A percentile compares a stretch with the other conserved stretches of the same genome.
These are phyloP conservation scores for Cenchrus americanus DNA, from an alignment of 176 grass and related monocot species.

Conservation along the genomic window DNA sequence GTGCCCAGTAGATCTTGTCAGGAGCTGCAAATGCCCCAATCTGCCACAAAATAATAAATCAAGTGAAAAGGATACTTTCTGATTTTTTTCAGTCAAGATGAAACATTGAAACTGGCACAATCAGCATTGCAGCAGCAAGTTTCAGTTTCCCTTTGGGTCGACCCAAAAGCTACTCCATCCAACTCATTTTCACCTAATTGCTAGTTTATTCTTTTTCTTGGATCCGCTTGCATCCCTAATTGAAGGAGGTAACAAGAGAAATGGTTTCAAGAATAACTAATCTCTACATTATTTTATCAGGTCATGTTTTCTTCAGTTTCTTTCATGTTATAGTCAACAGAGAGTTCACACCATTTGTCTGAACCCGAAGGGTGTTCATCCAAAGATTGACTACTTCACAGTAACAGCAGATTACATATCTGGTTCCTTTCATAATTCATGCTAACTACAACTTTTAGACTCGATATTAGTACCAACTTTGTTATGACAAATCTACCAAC, in stretches of 20 bases:
- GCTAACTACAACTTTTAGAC: neutral
- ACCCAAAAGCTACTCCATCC: neutral
- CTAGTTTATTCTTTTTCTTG: neutral
- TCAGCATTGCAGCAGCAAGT: slow-evolving; percentile 3
- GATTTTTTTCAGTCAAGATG: neutral
- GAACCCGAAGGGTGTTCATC: slow-evolving; percentile 20
- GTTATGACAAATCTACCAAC: neutral
- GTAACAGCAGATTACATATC: neutral
- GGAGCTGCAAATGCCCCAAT: slow-evolving; percentile 95
- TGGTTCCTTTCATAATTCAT: slow-evolving; percentile 16
- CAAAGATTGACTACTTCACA: slow-evolving; percentile 12
- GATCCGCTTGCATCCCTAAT: neutral
- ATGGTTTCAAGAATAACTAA: slow-evolving; percentile 2
- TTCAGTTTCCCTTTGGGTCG: neutral
- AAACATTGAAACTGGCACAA: neutral
- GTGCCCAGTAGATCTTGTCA: slow-evolving; percentile 96
- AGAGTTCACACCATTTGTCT: slow-evolving; percentile 15
- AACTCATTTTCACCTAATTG: neutral
- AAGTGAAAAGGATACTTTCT: slow-evolving; percentile 17
- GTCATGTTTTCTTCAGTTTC: neutral
- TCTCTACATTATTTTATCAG: neutral
- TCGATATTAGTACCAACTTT: neutral
- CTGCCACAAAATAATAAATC: slow-evolving; percentile 44
- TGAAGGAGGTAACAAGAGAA: neutral
- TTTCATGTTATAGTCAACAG: neutral